Conservation (phyloP, 768 basidiomycete genomes). For the Mycena sanguinolenta region DNA sequence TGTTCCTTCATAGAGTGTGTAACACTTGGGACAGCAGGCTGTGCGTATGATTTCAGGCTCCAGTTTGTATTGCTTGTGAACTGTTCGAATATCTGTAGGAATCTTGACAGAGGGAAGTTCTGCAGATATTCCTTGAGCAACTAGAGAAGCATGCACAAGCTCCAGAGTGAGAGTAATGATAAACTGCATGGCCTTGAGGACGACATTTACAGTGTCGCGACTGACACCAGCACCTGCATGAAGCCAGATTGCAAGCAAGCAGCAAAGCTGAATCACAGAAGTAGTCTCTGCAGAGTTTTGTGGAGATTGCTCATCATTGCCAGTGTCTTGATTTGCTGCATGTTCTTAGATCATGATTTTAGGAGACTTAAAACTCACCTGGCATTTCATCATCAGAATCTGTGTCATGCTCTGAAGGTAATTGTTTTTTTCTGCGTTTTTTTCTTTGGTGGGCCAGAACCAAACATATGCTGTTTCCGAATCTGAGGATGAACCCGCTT, state of each 20-base stretch:
- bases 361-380: background rate
- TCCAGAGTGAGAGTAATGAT: constrained; percentile 11
- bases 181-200: constrained; percentile 25
- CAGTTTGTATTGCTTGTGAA: constrained; percentile 1
- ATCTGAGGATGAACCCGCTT: background rate
- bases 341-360: too few relatives aligned
- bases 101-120: constrained; percentile 15
- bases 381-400: background rate
- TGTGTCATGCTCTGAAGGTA: background rate
- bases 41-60: constrained; percentile 23
- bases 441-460: background rate
- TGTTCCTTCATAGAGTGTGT: background rate
- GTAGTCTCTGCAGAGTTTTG: too few relatives aligned
- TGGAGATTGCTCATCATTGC: too few relatives aligned
- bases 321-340: background rate
- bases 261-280: constrained; percentile 19
- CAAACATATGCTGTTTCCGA: background rate
- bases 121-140: constrained; percentile 3
- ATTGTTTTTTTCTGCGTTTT: background rate
- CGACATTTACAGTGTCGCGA: constrained; percentile 4
- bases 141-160: constrained; percentile 1
- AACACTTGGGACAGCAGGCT: constrained; percentile 20
- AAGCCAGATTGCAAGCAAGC: constrained; percentile 29
- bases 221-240: constrained; percentile 13
- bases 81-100: constrained; percentile 14